These are phyloP conservation scores for Puccinellia tenuiflora DNA, from an alignment of 176 grass and related monocot genomes.

Conservation along the genomic window DNA sequence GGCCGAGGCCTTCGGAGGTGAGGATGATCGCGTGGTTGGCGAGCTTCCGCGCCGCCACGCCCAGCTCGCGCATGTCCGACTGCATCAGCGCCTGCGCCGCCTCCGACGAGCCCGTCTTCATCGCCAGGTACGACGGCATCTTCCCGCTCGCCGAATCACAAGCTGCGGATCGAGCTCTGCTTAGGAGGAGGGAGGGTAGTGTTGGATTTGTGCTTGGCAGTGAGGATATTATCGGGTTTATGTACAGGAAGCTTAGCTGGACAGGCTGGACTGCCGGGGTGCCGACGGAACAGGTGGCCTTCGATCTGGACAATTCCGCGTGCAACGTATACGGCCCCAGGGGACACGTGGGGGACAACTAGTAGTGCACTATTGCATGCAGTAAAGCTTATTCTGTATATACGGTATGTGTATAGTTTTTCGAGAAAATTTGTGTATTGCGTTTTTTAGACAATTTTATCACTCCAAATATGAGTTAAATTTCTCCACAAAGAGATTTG, in stretches of 20 bases:
- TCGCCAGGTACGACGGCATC: slow-evolving; percentile 30
- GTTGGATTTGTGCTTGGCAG: neutral
- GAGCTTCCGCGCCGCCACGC: slow-evolving; percentile 61
- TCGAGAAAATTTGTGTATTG: too few species aligned
- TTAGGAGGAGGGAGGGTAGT: too few species aligned
- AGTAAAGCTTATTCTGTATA: neutral
- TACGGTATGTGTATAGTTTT: too few species aligned
- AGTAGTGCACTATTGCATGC: neutral
- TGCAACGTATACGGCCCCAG: neutral
- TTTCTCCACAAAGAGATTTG: too few species aligned
- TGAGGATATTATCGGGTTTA: neutral
- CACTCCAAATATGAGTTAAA: too few species aligned
- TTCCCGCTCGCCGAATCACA: slow-evolving; percentile 5
- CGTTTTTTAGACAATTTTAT: too few species aligned
- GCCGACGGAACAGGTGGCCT: neutral
- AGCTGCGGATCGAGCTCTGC: neutral
- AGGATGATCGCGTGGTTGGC: slow-evolving; percentile 51
- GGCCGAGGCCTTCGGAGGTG: slow-evolving; percentile 48
- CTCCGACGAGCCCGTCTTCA: slow-evolving; percentile 43
- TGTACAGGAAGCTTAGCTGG: neutral
- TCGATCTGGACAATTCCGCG: slow-evolving; percentile 3
- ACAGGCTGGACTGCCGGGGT: neutral
- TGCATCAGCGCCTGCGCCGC: slow-evolving; percentile 47
- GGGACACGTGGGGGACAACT: slow-evolving; percentile 1
- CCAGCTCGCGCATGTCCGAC: slow-evolving; percentile 70